These are phyloP conservation scores for Linnemannia zychae DNA, from an alignment of 192 early-diverging fungal genomes.

Conservation along the genomic window DNA sequence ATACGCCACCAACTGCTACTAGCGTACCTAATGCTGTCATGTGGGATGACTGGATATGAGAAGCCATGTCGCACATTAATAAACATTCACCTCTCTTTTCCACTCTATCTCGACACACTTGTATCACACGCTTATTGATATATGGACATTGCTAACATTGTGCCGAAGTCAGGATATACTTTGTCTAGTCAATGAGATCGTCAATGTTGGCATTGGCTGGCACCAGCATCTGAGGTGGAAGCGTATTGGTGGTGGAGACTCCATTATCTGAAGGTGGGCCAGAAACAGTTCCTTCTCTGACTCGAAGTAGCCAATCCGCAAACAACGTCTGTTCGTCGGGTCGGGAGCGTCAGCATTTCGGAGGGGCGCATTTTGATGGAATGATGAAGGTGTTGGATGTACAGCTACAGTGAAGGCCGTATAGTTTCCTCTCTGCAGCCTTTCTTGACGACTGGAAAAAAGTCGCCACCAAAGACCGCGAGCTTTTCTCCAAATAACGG, in stretches of 20 bases:
- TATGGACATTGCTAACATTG: no score
- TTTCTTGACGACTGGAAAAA: constrained; percentile 31
- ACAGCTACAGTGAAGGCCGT: constrained; percentile 16
- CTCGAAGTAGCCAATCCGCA: constrained; percentile 13
- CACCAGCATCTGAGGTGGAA: constrained; percentile 15
- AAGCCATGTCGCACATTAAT: no score
- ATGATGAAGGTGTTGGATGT: constrained; percentile 2
- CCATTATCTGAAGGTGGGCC: neutral
- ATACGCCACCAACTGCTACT: no score
- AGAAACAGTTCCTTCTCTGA: constrained; percentile 13
- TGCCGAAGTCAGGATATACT: no score
- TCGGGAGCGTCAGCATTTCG: neutral
- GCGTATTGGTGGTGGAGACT: neutral
- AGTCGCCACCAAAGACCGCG: constrained; percentile 48
- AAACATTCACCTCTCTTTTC: no score
- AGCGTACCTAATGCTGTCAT: no score
- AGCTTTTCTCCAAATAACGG: constrained; percentile 39
- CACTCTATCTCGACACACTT: no score
- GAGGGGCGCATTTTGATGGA: constrained; percentile 29
- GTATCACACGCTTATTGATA: no score
- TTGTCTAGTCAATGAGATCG: constrained; percentile 19
- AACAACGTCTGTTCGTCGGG: neutral
- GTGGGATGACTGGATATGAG: no score
- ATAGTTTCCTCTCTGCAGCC: constrained; percentile 21
- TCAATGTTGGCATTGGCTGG: neutral